These are phyloP conservation scores for Didymellaceae sp. DNA, from an alignment of 2,329 filamentous ascomycete species.

Conservation along the genomic window DNA sequence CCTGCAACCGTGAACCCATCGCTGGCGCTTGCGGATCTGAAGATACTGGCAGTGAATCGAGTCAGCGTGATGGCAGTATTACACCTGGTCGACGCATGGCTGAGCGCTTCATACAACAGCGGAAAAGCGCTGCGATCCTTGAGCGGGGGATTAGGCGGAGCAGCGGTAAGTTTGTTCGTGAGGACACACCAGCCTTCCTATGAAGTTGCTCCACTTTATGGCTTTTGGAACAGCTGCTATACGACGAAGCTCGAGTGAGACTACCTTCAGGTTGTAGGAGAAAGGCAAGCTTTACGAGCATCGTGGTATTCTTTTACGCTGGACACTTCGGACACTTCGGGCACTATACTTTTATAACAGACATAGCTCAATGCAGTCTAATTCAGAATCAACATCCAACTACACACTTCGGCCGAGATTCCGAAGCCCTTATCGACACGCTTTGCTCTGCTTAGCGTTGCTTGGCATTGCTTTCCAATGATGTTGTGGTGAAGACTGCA, in stretches of 20 bases:
- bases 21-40: not conserved
- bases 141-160: conserved; percentile 10
- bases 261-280: too few relatives aligned
- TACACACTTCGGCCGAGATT: too few relatives aligned
- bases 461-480: conserved; percentile 5
- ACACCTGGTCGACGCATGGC: conserved; percentile 41
- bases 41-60: not conserved
- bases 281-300: too few relatives aligned
- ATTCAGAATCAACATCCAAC: too few relatives aligned
- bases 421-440: too few relatives aligned
- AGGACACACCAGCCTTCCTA: conserved; percentile 20
- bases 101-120: conserved; percentile 36
- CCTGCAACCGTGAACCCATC: conserved; percentile 24
- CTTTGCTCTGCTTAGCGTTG: not conserved
- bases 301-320: too few relatives aligned
- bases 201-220: too few relatives aligned
- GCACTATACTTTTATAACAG: too few relatives aligned
- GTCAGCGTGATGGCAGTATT: conserved; percentile 20
- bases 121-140: conserved; percentile 7
- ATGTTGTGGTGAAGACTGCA: not conserved
- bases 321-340: too few relatives aligned
- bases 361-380: too few relatives aligned
- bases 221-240: too few relatives aligned
- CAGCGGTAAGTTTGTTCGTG: not conserved
- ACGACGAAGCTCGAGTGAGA: too few relatives aligned